Conservation (phyloP, 192 early-diverging fungal genomes). For the Coemansia sp. region DNA sequence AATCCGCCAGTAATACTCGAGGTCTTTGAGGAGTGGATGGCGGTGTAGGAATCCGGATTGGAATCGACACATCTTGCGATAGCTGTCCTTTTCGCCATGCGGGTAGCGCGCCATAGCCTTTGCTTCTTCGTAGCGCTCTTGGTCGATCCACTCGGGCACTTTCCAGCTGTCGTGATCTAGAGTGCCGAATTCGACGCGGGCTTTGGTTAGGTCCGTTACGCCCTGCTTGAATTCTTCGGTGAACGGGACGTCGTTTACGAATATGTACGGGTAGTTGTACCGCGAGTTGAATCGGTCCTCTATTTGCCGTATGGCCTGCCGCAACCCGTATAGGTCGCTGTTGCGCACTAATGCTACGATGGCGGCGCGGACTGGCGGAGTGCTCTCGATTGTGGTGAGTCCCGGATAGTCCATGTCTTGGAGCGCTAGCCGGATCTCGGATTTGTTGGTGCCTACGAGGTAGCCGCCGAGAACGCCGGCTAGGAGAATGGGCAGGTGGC, state of each 20-base stretch:
- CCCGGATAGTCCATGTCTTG: not conserved
- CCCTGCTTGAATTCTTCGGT: constrained; percentile 64
- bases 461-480: constrained; percentile 27
- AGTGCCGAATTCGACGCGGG: constrained; percentile 30
- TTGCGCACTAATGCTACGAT: constrained; percentile 69
- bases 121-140: constrained; percentile 13
- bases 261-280: constrained; percentile 82
- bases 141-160: constrained; percentile 50
- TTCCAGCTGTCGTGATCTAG: constrained; percentile 44
- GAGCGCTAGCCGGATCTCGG: not conserved
- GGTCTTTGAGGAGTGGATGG: constrained; percentile 35
- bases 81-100: constrained; percentile 36
- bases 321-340: constrained; percentile 61
- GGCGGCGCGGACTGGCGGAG: constrained; percentile 54
- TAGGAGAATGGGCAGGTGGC: constrained; percentile 24
- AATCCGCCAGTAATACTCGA: constrained; percentile 56
- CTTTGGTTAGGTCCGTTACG: constrained; percentile 33
- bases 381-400: not conserved
- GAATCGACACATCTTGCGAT: constrained; percentile 44
- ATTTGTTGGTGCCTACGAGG: constrained; percentile 20
- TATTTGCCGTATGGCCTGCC: constrained; percentile 57
- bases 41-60: constrained; percentile 41
- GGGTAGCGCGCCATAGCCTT: constrained; percentile 23
- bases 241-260: constrained; percentile 75
- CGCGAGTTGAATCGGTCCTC: constrained; percentile 72